Base-by-base conservation (phyloP, 352 stramenopile species). In the Globisporangium splendens region DNA sequence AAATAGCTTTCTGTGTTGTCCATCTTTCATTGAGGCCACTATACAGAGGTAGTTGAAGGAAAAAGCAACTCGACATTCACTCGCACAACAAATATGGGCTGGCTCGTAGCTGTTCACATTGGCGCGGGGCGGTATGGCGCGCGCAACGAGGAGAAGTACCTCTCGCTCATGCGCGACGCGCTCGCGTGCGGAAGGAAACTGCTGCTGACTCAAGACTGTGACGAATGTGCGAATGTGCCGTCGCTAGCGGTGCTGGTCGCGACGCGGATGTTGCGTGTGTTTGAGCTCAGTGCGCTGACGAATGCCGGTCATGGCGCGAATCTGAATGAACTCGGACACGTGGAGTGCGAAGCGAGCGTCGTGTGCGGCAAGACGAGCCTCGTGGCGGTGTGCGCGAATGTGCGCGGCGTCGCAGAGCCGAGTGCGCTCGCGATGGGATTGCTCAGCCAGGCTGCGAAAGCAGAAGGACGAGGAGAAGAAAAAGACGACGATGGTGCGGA, bases 301-400 rank as follows among this genome's bases (percentile, higher is more conserved):
- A 91, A 91, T 61, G 79, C 76, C 13, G 80, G 77, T 21, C 61
- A 64, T 49, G 72, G 76, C 8, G 48, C 77, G n/a, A 90, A 88
- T 52, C 46, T 88, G 48, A 88, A 75, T 8, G 70, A 76, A 39
- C 8, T 61, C 3, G 68, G 76, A 11, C 62, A 46, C 12, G 72
- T 90, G 11, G 75, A 88, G 50, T 88, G 77, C 48, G 80, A 88
- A 35, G 75, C 73, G 12, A 85, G 70, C 51, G 67, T 87, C 17
- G 68, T 70, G 10, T 86, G 77, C 43, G 80, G 80, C 10, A 54
- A 61, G 1, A 71, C 69, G 8, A 52, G 64, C 13, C 50, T 68
- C 1, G 73, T 81, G 17, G 65, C 60, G 14, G 73, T 68, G n/a
- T 88, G 75, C 51, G 79, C 75, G 1, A 61, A 57, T 41, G 73